Percentiles rank a stretch among this genome's conserved stretches.
Conservation (phyloP, 2,329 filamentous ascomycete species). For the Cercospora sp. region DNA sequence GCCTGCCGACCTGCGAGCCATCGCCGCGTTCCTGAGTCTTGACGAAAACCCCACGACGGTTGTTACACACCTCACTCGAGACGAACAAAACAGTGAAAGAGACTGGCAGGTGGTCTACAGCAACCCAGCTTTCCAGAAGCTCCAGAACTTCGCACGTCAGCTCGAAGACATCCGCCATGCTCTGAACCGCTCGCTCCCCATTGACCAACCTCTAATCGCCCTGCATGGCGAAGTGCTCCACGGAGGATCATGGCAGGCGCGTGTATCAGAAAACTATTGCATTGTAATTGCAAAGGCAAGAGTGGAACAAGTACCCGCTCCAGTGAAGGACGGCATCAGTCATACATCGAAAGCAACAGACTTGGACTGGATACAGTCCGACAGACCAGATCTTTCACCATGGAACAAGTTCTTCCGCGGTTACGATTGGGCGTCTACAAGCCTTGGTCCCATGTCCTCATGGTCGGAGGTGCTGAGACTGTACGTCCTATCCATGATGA, state of each 20-base stretch:
- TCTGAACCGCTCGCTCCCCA: conserved; percentile 6
- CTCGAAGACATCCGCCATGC: conserved; percentile 16
- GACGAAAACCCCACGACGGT: conserved; percentile 27
- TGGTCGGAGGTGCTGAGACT: conserved; percentile 33
- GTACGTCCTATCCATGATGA: conserved; percentile 32
- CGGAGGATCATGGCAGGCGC: conserved; percentile 21
- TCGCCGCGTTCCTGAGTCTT: conserved; percentile 28
- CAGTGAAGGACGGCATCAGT: neutral
- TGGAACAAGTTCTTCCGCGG: conserved; percentile 32
- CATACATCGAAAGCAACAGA: neutral
- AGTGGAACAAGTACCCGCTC: neutral
- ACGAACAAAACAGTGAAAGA: neutral
- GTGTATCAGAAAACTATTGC: conserved; percentile 19
- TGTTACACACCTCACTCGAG: conserved; percentile 2
- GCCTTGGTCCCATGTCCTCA: conserved; percentile 32
- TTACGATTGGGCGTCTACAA: conserved; percentile 35
- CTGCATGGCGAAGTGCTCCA: conserved; percentile 21
- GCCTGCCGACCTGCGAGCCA: conserved; percentile 25
- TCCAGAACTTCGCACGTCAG: conserved; percentile 6
- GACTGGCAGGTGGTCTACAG: conserved; percentile 14
- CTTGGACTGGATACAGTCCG: conserved; percentile 35
- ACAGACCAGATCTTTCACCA: conserved; percentile 26
- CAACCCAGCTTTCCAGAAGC: conserved; percentile 23
- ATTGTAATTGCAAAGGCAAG: conserved; percentile 13
- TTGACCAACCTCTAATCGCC: neutral